Base-by-base conservation (phyloP, 257 asterid genomes). In the Solanum sejunctum region DNA sequence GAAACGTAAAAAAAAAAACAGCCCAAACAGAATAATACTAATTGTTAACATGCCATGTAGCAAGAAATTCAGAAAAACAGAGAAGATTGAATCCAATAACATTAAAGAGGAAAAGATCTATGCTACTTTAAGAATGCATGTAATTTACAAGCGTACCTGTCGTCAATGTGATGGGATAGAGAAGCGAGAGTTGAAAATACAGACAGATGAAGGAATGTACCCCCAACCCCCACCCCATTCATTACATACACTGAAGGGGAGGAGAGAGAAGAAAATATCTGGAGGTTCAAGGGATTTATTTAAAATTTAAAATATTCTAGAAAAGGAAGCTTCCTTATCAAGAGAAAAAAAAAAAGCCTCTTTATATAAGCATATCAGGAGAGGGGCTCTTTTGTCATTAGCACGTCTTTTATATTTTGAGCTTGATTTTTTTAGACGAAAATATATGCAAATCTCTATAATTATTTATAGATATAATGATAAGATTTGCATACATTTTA, bases 191-290 rank as follows among this genome's bases (percentile, higher is more conserved):
- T 26, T 78, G 47, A 78, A 15, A 15, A 26, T 5, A 77, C 21
- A 75, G 77, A 67, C 6, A 3, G 11, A n/a, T 6, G 3, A 45
- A 75, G 39, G 60, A 75, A 73, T 28, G 73, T 13, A 28, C n/a
- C 71, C n/a, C 17, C n/a, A n/a, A n/a, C n/a, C n/a, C n/a, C n/a
- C n/a, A n/a, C n/a, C 43, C 41, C 41, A 36, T 36, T 36, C 41
- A 64, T 64, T 64, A 28, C 72, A 66, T 36, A 66, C 73, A 28
- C n/a, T 32, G 49, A 43, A 58, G 32, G 16, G 49, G 83, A 80
- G 84, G 84, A 81, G 84, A 81, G 84, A 81, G 84, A 81, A 81
- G 72, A 81, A 81, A 81, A 81, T 81, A 81, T 81, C 84, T 81
- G 39, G 6, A 81, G 1, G 70, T 32, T 81, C 72, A 58, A 20